phyloP scores from a whole-genome alignment of 1,139 yeast genomes.

The Diutina pseudorugosa region DNA sequence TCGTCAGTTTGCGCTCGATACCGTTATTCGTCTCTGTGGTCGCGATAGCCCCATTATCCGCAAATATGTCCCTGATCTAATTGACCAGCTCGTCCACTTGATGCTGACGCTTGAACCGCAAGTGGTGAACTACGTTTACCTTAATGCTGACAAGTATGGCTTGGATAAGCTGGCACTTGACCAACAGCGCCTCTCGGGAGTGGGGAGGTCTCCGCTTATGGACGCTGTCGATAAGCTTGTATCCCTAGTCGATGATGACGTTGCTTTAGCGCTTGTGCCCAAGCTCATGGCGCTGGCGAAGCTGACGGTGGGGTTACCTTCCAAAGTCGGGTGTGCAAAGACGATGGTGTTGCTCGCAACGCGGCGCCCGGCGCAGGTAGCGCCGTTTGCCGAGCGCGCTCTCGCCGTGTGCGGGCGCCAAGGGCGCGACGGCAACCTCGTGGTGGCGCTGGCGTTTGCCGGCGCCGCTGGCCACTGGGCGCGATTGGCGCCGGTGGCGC shows the following conservation, averaged over 20 bases:
- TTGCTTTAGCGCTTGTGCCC: slow-evolving; percentile 19
- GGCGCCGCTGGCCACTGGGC: slow-evolving; percentile 71
- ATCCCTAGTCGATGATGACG: slow-evolving; percentile 17
- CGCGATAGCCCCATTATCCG: slow-evolving; percentile 42
- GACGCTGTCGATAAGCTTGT: slow-evolving; percentile 69
- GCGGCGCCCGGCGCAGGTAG: slow-evolving; percentile 40
- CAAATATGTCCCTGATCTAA: slow-evolving; percentile 56
- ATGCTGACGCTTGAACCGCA: slow-evolving; percentile 92
- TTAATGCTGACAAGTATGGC: slow-evolving; percentile 84
- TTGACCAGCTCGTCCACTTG: slow-evolving; percentile 55
- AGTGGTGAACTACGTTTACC: slow-evolving; percentile 68
- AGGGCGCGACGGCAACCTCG: slow-evolving; percentile 56
- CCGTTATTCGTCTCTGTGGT: slow-evolving; percentile 57
- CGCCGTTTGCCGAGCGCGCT: slow-evolving; percentile 52
- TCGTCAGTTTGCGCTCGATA: slow-evolving; percentile 60
- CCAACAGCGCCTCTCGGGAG: slow-evolving; percentile 58
- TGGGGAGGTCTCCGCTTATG: slow-evolving; percentile 82
- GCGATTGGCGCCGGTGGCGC: slow-evolving; percentile 45
- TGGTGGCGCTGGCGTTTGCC: slow-evolving; percentile 69
- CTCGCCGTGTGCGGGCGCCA: slow-evolving; percentile 48
- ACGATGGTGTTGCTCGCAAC: slow-evolving; percentile 55
- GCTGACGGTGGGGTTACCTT: slow-evolving; percentile 77
- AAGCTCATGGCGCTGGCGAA: slow-evolving; percentile 39
- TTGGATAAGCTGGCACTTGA: slow-evolving; percentile 63
- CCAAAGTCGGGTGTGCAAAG: slow-evolving; percentile 80